phyloP scores from a whole-genome alignment of 306 rosid species.

The Begonia loranthoides region DNA sequence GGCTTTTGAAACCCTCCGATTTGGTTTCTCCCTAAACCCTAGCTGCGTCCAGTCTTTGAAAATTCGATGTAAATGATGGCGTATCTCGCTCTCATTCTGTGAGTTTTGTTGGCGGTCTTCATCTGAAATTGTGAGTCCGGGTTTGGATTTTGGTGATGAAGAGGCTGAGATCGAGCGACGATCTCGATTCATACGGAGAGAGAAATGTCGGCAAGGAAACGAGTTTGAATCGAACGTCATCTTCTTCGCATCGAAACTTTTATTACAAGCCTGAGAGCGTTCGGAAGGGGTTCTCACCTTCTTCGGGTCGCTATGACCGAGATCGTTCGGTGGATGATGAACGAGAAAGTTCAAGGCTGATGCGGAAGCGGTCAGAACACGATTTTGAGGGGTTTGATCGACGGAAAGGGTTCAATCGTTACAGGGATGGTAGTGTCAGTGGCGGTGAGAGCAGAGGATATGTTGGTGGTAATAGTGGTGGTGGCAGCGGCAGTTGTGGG shows the following conservation, averaged over 20 bases:
- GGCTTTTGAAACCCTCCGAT: conserved; percentile 1
- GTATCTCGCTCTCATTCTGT: neutral
- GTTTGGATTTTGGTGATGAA: conserved; percentile 32
- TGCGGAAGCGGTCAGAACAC: conserved; percentile 69
- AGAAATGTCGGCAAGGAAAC: conserved; percentile 21
- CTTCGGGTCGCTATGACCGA: conserved; percentile 48
- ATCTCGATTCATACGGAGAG: conserved; percentile 61
- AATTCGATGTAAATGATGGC: no score
- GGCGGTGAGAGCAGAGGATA: conserved; percentile 13
- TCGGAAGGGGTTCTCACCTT: conserved; percentile 47
- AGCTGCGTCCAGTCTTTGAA: neutral
- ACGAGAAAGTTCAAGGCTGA: conserved; percentile 53
- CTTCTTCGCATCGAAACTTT: conserved; percentile 50
- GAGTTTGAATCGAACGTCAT: conserved; percentile 43
- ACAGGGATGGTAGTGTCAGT: conserved; percentile 38
- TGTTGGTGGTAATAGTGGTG: conserved; percentile 25
- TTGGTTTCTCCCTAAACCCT: conserved; percentile 1
- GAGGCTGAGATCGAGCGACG: conserved; percentile 86
- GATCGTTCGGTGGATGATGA: conserved; percentile 70
- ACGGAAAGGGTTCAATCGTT: conserved; percentile 73
- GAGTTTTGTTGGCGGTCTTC: conserved; percentile 2
- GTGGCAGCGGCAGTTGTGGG: conserved; percentile 33
- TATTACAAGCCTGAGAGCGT: conserved; percentile 46
- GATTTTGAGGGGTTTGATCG: conserved; percentile 71
- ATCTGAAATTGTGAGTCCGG: neutral